These are phyloP conservation scores for Apiospora saccharicola DNA, from an alignment of 2,329 filamentous ascomycete species.

Conservation along the genomic window DNA sequence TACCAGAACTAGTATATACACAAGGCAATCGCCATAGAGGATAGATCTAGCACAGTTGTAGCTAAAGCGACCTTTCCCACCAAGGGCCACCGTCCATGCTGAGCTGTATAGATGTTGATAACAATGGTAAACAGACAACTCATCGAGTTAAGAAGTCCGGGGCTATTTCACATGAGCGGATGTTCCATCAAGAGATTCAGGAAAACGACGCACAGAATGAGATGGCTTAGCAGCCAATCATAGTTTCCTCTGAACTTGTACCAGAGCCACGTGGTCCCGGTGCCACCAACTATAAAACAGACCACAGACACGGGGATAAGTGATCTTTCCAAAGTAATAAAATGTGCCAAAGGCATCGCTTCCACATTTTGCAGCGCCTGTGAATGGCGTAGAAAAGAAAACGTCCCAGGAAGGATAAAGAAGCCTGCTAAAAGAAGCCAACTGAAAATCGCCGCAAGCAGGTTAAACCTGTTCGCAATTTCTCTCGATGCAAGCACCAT, in stretches of 20 bases:
- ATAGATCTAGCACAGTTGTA: background rate
- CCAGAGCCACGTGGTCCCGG: conserved; percentile 7
- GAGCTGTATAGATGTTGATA: background rate
- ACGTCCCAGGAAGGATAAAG: background rate
- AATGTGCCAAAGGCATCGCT: background rate
- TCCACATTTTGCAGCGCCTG: background rate
- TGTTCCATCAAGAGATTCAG: background rate
- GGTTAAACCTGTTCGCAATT: background rate
- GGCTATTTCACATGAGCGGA: background rate
- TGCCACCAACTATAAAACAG: background rate
- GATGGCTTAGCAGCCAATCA: conserved; percentile 2
- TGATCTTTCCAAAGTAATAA: conserved; percentile 1
- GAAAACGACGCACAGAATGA: background rate
- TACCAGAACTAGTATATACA: conserved; percentile 6
- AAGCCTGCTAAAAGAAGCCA: conserved; percentile 10
- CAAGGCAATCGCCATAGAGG: background rate
- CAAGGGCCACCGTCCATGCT: conserved; percentile 9
- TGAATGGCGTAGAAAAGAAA: conserved; percentile 9
- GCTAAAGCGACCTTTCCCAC: conserved; percentile 6
- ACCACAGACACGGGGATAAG: conserved; percentile 1
- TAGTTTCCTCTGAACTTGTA: conserved; percentile 1
- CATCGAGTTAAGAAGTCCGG: conserved; percentile 4
- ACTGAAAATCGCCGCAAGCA: background rate
- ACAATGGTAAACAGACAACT: background rate
- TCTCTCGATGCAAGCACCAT: conserved; percentile 10